Evolutionary conservation across 805 yeast species (phyloP).

Genomic region (Yarrowia sp.): DNA sequence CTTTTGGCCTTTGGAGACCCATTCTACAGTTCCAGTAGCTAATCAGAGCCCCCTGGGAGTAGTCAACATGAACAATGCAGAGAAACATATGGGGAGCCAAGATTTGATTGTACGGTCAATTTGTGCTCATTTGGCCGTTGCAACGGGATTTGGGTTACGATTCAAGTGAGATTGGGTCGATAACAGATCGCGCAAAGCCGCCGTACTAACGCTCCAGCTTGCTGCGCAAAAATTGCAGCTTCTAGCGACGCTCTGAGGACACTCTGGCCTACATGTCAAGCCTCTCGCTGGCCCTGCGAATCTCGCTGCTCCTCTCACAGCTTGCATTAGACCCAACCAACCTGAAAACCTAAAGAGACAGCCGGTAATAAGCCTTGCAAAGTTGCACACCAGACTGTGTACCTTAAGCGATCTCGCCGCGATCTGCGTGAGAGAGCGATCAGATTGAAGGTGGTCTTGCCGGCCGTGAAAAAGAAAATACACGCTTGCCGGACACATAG

Average conservation of each 20-base stretch:
- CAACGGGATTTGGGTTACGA: neutral
- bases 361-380: neutral
- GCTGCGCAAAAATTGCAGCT: too few relatives aligned
- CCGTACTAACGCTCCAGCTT: too few relatives aligned
- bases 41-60: neutral
- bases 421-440: too few relatives aligned
- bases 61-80: slow-evolving; percentile 4
- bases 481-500: too few relatives aligned
- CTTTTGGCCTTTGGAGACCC: neutral
- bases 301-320: neutral
- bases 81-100: slow-evolving; percentile 3
- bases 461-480: too few relatives aligned
- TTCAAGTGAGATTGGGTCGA: too few relatives aligned
- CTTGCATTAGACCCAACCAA: neutral
- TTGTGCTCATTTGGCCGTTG: slow-evolving; percentile 14
- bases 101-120: slow-evolving; percentile 20
- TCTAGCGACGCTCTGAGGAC: too few relatives aligned
- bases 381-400: neutral
- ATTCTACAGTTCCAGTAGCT: too few relatives aligned
- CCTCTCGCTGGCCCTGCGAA: neutral
- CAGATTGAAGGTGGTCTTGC: too few relatives aligned
- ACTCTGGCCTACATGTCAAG: neutral
- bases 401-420: slow-evolving; percentile 1
- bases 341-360: neutral
- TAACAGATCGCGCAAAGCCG: too few relatives aligned